A percentile compares a stretch with the other conserved stretches of the same genome.
These are phyloP conservation scores for Metschnikowia hibisci DNA, from an alignment of 805 yeast genomes.

Conservation along the genomic window DNA sequence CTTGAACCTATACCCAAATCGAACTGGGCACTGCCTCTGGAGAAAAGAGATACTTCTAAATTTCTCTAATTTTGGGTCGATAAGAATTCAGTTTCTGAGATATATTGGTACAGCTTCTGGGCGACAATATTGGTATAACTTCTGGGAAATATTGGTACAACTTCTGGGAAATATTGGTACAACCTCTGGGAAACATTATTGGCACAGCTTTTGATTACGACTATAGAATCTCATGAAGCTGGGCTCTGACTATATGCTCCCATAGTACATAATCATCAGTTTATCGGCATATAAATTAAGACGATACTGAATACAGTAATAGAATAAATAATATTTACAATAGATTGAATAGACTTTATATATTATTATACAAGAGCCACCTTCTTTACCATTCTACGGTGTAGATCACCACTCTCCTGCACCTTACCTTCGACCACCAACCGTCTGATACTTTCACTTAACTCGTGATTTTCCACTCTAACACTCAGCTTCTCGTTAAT, in stretches of 20 bases:
- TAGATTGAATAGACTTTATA: not conserved
- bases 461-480: slow-evolving; percentile 66
- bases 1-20: not conserved
- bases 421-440: slow-evolving; percentile 70
- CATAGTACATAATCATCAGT: too few relatives aligned
- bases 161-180: too few relatives aligned
- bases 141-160: too few relatives aligned
- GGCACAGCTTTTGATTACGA: too few relatives aligned
- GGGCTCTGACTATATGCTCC: too few relatives aligned
- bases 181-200: too few relatives aligned
- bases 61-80: slow-evolving; percentile 3
- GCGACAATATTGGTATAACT: too few relatives aligned
- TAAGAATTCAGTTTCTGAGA: too few relatives aligned
- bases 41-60: slow-evolving; percentile 1
- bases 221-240: too few relatives aligned
- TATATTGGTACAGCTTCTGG: too few relatives aligned
- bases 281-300: too few relatives aligned
- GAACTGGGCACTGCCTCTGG: not conserved
- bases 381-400: slow-evolving; percentile 52
- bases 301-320: too few relatives aligned
- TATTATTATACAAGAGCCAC: slow-evolving; percentile 16
- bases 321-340: not conserved
- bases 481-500: slow-evolving; percentile 64
- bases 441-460: slow-evolving; percentile 62
- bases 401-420: slow-evolving; percentile 67